phyloP scores from a whole-genome alignment of 768 basidiomycete genomes.

The Ramaria rubella region DNA sequence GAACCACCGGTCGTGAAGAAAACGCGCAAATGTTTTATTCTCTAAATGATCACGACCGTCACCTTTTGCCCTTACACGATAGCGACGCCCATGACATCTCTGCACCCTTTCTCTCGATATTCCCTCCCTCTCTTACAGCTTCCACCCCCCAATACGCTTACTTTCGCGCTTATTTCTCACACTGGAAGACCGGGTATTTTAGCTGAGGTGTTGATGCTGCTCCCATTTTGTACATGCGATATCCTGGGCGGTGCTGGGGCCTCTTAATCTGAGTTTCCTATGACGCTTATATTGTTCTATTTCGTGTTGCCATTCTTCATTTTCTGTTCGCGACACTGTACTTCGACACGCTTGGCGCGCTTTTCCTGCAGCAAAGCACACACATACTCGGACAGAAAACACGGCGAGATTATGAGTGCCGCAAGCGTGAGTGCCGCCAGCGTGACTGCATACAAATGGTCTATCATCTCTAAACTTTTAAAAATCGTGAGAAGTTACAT shows the following conservation, averaged over 20 bases:
- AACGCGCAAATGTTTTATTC: conserved; percentile 72
- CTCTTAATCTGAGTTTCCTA: background rate
- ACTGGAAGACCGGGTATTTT: conserved; percentile 7
- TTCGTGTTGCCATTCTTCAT: background rate
- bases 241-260: background rate
- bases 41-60: conserved; percentile 43
- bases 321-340: conserved; percentile 1
- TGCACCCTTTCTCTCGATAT: conserved; percentile 30
- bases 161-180: conserved; percentile 4
- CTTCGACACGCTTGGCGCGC: background rate
- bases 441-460: background rate
- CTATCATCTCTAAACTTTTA: too few relatives aligned
- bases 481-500: background rate
- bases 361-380: background rate
- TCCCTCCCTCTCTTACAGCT: conserved; percentile 23
- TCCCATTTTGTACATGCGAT: conserved; percentile 1
- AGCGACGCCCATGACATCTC: conserved; percentile 29
- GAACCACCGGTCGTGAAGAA: conserved; percentile 92
- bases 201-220: conserved; percentile 2
- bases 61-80: conserved; percentile 16
- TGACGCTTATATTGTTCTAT: background rate
- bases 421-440: background rate
- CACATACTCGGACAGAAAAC: background rate
- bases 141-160: background rate
- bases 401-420: background rate